Base-by-base conservation (phyloP, 352 stramenopile genomes). In the Pythium scleroteichum region DNA sequence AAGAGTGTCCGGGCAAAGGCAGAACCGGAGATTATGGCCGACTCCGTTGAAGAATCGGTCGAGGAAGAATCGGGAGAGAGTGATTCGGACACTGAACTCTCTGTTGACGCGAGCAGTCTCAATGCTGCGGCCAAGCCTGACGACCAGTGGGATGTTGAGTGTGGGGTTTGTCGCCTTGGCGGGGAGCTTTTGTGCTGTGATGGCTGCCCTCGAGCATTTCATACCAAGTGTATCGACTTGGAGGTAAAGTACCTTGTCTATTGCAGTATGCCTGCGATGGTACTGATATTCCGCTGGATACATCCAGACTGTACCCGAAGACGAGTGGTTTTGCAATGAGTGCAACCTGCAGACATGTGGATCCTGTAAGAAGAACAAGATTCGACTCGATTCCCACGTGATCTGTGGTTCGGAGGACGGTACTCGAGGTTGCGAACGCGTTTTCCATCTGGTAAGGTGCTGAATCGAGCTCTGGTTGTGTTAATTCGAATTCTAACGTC, bases 191-290 rank as follows among this genome's bases (percentile, higher is more conserved):
- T 97, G 1, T 95, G 85, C 66, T 98, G 95, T 60, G 89, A 95
- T 59, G 88, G 85, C 14, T 98, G 95, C 58, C 94, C 94, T 3
- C 75, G 91, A 41, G 84, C 90, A 7, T 98, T 97, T 71, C 95
- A 98, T 73, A 59, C 82, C 6, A 78, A 82, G 29, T 98, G 95
- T 51, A 83, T 94, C 42, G 71, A 74, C 4, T 56, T 94, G 5
- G 71, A 73, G 58, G 78, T 73, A 68, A n/a, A 66, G 3, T 20
- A 39, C 23, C 13, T 58, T 27, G 23, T 32, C 45, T 38, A 6
- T 40, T 62, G 39, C 19, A 32, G 35, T 56, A 20, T 60, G 24
- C 50, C 22, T 20, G 6, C 29, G 33, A 14, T 41, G 23, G 27
- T 14, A 41, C 32, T 44, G 14, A 20, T 41, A 44, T 12, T 52